Base-by-base conservation (phyloP, 257 asterid species). In the Rhazya stricta region DNA sequence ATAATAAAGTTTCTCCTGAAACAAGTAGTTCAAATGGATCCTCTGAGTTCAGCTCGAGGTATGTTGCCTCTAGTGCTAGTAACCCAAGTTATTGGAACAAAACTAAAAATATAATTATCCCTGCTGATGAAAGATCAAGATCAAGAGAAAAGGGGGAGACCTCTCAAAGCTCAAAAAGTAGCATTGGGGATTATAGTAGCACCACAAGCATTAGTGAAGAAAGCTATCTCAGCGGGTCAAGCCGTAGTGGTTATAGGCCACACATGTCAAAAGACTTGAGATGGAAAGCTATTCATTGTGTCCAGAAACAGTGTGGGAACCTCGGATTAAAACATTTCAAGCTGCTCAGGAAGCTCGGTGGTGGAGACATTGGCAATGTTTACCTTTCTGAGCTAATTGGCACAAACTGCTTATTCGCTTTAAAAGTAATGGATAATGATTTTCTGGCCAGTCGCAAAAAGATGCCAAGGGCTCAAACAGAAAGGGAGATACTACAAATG, bases 361-460 rank as follows among this genome's bases (percentile, higher is more conserved):
- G 92, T 71, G 98, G 98, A 66, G 97, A 94, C 77, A 90, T 91
- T 61, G 96, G 96, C 45, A 85, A 84, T 9, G 93, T 93, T 77
- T 88, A 93, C 78, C 90, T 91, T 37, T 86, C 96, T 51, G 96
- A 89, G 89, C 87, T 94, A 77, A 84, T 88, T n/a, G 91, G 93
- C 37, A 86, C 97, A 71, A 80, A 77, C 83, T 89, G 89, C 74
- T 77, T 88, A 13, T 94, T 91, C 71, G 98, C 97, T 25, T 81
- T 92, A 76, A 94, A 94, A 80, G 89, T 94, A 70, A 89, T 94
- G 93, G 94, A 91, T 75, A 89, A 84, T 65, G 88, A 88, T 21
- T 83, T 80, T 74, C 81, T 94, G 66, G 79, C 72, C 30, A 80
- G 90, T 80, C 79, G 90, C 76, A 85, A 88, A 83, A 94, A 90